Base-by-base conservation (phyloP, 176 grass and related monocot genomes). In the Phoenix dactylifera region DNA sequence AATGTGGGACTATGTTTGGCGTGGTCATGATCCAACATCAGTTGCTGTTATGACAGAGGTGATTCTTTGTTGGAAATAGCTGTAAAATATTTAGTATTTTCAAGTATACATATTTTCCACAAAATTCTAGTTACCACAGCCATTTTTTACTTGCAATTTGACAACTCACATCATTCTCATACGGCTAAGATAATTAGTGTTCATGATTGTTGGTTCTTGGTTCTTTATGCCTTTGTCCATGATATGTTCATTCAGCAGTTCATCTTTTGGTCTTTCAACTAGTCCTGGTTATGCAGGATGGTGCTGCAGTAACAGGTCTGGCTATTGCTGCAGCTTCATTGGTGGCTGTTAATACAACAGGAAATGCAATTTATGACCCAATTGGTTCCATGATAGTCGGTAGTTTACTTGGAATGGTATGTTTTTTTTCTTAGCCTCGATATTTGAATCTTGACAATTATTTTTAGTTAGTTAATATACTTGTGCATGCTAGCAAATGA, bases 31-130 rank as follows among this genome's bases (percentile, higher is more conserved):
- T 77, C 94, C 85, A 75, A 98, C 94, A 77, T 98, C 94, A 55
- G 94, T 98, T 79, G 94, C 85, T 73, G 94, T 98, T 59, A 98
- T 98, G 94, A 74, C 82, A 20, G 94, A 98, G 83, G 88, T 93
- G 24, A 84, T 74, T 60, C 61, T 71, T 15, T 26, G 62, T 73
- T 77, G 6, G 52, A 59, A 25, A 62, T 35, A 66, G 57, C 20
- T 25, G 50, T 18, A 66, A 74, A 12, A 10, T 51, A 55, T 22
- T 55, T 55, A n/a, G 6, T 22, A 55, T 22, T 22, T 55, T 55
- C 53, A 55, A 55, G 22, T 22, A 22, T 20, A 22, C 9, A 12
- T 7, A 20, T 56, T 56, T 56, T 56, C 9, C 12, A 23, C 7
- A 23, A 56, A 23, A 18, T 56, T 4, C 18, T 44, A 12, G 9